Evolutionary conservation across 257 asterid genomes (phyloP).

Genomic region (Nicotiana otophora): DNA sequence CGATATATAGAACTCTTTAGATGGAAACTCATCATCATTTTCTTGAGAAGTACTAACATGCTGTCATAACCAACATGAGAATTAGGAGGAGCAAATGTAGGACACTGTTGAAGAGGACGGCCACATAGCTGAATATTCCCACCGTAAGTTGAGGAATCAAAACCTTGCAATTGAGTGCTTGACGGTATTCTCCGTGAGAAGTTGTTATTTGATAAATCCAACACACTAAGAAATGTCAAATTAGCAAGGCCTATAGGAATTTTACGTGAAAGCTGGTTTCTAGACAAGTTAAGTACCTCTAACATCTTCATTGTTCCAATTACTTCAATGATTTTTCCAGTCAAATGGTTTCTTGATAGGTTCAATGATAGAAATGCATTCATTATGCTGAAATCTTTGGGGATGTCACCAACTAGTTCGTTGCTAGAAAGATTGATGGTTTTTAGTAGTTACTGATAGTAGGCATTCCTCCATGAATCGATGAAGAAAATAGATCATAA

Average conservation of each 20-base stretch:
- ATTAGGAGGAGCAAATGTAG: background rate
- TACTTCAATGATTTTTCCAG: conserved; percentile 17
- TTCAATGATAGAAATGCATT: conserved; percentile 26
- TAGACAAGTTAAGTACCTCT: conserved; percentile 17
- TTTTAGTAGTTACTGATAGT: too few relatives aligned
- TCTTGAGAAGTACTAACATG: background rate
- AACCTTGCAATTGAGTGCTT: conserved; percentile 30
- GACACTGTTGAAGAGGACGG: conserved; percentile 10
- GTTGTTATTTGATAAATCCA: conserved; percentile 30
- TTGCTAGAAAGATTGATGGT: conserved; percentile 24
- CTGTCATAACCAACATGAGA: background rate
- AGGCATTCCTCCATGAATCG: too few relatives aligned
- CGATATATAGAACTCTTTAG: conserved; percentile 8
- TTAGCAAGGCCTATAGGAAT: conserved; percentile 10
- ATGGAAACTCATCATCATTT: background rate
- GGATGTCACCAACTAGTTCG: conserved; percentile 20
- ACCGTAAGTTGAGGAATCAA: conserved; percentile 20
- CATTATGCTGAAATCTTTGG: conserved; percentile 11
- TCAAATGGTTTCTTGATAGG: conserved; percentile 26
- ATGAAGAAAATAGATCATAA: too few relatives aligned
- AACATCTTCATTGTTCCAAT: conserved; percentile 18
- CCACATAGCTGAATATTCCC: conserved; percentile 29
- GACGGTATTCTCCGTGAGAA: conserved; percentile 27
- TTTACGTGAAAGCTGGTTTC: background rate
- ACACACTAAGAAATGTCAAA: conserved; percentile 8